A percentile compares a stretch with the other conserved stretches of the same genome.
These are phyloP conservation scores for Stagonosporopsis vannaccii DNA, from an alignment of 2,329 filamentous ascomycete genomes.

Conservation along the genomic window DNA sequence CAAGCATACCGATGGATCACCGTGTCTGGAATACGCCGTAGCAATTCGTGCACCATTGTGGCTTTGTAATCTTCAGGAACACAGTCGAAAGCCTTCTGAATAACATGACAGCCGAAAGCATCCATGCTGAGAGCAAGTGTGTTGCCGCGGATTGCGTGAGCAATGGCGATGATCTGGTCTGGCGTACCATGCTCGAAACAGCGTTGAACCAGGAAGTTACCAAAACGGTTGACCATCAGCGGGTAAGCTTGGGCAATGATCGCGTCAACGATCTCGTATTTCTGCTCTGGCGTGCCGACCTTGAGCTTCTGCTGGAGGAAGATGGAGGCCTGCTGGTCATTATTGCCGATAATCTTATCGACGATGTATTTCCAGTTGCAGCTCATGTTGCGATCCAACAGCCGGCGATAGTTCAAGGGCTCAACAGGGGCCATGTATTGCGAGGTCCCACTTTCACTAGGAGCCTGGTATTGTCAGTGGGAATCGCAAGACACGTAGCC, in stretches of 20 bases:
- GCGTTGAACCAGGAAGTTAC: constrained; percentile 96
- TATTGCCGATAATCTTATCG: constrained; percentile 99
- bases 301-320: constrained; percentile 99
- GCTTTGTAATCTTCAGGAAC: constrained; percentile 98
- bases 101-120: constrained; percentile 96
- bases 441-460: constrained; percentile 33
- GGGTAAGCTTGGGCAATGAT: constrained; percentile 95
- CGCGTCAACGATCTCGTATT: constrained; percentile 94
- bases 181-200: constrained; percentile 98
- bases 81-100: constrained; percentile 98
- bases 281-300: constrained; percentile 91
- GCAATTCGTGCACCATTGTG: constrained; percentile 97
- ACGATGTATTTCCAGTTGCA: constrained; percentile 99
- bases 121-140: constrained; percentile 97
- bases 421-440: constrained; percentile 88
- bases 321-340: constrained; percentile 98
- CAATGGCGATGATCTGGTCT: constrained; percentile 92
- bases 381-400: constrained; percentile 93
- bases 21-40: constrained; percentile 94
- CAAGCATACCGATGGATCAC: constrained; percentile 98
- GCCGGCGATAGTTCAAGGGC: constrained; percentile 92
- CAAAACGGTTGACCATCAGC: constrained; percentile 97
- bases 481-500: neutral
- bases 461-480: constrained; percentile 22
- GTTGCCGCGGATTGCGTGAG: constrained; percentile 90